Percentiles rank a stretch among this genome's conserved stretches.
phyloP scores from a whole-genome alignment of 2,329 filamentous ascomycete species.

The Sporothrix mexicana region DNA sequence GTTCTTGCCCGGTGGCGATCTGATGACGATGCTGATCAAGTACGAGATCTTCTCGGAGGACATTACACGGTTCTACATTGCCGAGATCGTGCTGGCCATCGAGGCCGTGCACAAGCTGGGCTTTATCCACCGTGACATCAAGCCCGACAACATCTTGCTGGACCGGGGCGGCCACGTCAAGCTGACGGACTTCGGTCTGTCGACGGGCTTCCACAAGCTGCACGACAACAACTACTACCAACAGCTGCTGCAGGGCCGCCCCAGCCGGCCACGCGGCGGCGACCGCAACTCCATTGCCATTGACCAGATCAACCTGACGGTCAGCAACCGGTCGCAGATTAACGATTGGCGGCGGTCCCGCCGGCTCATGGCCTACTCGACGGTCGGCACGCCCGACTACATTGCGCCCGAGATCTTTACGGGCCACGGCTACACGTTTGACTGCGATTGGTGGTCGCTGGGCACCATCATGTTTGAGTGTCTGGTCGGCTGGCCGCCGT shows the following conservation, averaged over 20 bases:
- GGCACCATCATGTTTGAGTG: constrained; percentile 99
- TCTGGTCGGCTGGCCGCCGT: constrained; percentile 96
- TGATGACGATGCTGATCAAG: constrained; percentile 99
- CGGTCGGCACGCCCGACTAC: constrained; percentile 96
- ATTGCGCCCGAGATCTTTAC: constrained; percentile 99
- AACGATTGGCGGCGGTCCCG: constrained; percentile 98
- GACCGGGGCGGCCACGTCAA: constrained; percentile 97
- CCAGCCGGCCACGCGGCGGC: constrained; percentile 65
- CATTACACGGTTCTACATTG: constrained; percentile 99
- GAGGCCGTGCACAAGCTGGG: constrained; percentile 97
- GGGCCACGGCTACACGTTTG: constrained; percentile 92
- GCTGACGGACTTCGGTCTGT: constrained; percentile 95
- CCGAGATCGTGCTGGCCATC: constrained; percentile 96
- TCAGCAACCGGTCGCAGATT: constrained; percentile 96
- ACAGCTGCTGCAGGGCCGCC: constrained; percentile 83
- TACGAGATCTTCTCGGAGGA: constrained; percentile 99
- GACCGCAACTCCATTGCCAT: constrained; percentile 94
- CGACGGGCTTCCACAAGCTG: constrained; percentile 95
- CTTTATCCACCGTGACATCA: constrained; percentile 99
- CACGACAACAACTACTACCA: constrained; percentile 99
- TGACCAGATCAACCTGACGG: constrained; percentile 97
- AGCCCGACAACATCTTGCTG: constrained; percentile 96
- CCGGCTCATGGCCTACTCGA: constrained; percentile 95
- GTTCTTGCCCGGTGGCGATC: constrained; percentile 94
- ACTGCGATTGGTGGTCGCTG: constrained; percentile 99